These are phyloP conservation scores for Tylopilus vinaceipallidus DNA, from an alignment of 768 basidiomycete genomes.

Conservation along the genomic window DNA sequence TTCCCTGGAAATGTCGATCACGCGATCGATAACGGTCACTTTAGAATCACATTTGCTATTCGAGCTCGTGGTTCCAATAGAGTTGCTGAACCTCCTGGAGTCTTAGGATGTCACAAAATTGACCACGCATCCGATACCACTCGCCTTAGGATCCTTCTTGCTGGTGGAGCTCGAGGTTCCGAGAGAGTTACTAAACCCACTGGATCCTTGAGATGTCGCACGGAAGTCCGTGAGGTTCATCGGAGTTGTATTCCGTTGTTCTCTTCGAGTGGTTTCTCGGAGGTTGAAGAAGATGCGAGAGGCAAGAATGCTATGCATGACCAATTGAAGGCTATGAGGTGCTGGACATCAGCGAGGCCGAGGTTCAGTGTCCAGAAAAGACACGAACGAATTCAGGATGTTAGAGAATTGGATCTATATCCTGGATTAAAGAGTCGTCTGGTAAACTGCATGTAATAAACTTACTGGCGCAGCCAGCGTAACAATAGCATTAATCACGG, in stretches of 20 bases:
- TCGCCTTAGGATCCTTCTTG: not conserved
- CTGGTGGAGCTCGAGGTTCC: not conserved
- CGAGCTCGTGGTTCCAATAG: no score
- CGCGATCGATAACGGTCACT: no score
- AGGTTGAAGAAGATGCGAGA: constrained; percentile 28
- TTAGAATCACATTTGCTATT: no score
- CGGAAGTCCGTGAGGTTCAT: constrained; percentile 9
- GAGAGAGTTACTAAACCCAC: constrained; percentile 1
- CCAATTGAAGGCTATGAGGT: constrained; percentile 17
- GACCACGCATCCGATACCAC: not conserved
- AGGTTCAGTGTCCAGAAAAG: not conserved
- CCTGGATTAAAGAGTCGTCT: not conserved
- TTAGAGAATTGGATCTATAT: constrained; percentile 13
- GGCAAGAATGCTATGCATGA: constrained; percentile 22
- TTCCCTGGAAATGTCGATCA: not conserved
- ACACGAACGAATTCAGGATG: constrained; percentile 18
- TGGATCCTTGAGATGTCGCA: not conserved
- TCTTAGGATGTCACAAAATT: no score
- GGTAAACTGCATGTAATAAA: not conserved
- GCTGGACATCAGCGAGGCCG: not conserved
- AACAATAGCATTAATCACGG: constrained; percentile 16
- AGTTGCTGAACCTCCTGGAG: no score
- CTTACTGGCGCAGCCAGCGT: constrained; percentile 8
- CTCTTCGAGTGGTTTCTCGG: constrained; percentile 14
- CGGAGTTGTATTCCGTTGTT: not conserved